Percentiles rank a stretch among this genome's conserved stretches.
Conservation (phyloP, 768 basidiomycete genomes). For the Boletus sp. region DNA sequence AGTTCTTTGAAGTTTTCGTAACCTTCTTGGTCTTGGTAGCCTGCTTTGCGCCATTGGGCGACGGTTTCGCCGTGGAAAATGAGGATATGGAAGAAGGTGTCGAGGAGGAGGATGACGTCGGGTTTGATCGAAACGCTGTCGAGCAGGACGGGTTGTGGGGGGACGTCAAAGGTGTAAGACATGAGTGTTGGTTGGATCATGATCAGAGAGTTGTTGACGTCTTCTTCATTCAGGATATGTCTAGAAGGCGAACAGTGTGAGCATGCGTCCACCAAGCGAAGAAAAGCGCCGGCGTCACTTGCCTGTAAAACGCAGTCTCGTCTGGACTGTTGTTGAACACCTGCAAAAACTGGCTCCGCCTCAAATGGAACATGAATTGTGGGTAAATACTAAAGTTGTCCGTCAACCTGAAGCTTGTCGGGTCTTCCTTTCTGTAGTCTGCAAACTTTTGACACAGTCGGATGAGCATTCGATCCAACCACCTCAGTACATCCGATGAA, state of each 20-base stretch:
- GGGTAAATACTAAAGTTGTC: conserved; percentile 99
- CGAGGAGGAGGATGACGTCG: conserved; percentile 93
- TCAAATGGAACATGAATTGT: conserved; percentile 99
- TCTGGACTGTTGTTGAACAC: conserved; percentile 99
- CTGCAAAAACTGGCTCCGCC: conserved; percentile 96
- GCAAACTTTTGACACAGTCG: conserved; percentile 99
- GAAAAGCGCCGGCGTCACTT: conserved; percentile 19
- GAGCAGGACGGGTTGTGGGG: conserved; percentile 90
- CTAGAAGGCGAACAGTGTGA: conserved; percentile 39
- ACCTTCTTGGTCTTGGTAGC: conserved; percentile 97
- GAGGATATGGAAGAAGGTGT: conserved; percentile 99
- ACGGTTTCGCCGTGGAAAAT: conserved; percentile 99
- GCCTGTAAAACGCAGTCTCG: conserved; percentile 98
- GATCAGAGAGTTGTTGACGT: conserved; percentile 98
- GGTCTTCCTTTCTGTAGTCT: conserved; percentile 97
- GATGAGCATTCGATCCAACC: conserved; percentile 99
- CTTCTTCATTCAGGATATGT: conserved; percentile 93
- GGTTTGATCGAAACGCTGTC: conserved; percentile 98
- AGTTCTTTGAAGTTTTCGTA: conserved; percentile 98
- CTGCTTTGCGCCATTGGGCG: conserved; percentile 96
- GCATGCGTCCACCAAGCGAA: neutral
- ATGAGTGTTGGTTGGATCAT: conserved; percentile 99
- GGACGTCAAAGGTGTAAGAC: conserved; percentile 93
- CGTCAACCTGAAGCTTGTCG: conserved; percentile 85
- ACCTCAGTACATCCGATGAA: conserved; percentile 91